Base-by-base conservation (phyloP, 345 rosid species). In the Linum tenue region DNA sequence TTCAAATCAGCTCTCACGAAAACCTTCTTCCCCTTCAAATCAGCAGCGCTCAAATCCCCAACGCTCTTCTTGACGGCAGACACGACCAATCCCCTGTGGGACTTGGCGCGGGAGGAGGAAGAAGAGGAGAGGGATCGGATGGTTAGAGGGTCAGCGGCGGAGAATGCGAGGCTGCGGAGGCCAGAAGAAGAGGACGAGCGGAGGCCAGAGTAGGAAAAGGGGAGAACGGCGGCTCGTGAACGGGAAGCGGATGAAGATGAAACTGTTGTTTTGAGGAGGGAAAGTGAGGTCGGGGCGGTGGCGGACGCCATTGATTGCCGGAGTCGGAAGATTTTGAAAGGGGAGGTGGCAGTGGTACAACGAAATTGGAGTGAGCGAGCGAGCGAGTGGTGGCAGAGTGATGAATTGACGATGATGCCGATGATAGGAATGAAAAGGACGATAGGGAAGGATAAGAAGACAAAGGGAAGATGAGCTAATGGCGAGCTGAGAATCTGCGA, bases 1-100 rank as follows among this genome's bases (percentile, higher is more conserved):
- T 94, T 90, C 63, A 94, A 81, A 67, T 94, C 97, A 68, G 85
- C 99, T 68, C 99, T 83, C 63, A 94, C 97, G 69, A 90, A 87
- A 64, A 90, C 99, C 50, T 77, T 90, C 87, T 94, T 94, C 75
- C 96, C 99, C 64, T 94, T 90, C 85, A 94, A 80, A 69, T 87
- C 99, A 3, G 92, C 78, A 8, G 64, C 85, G 4, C 73, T 76
- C 84, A 94, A 74, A 8, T 86, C 89, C 48, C 91, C 95, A 6
- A 94, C 95, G 74, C 97, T 94, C 88, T 85, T 94, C 92, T 94
- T 94, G 7, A 91, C 90, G 85, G 83, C 86, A 37, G 60, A 31
- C 5, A 37, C 60, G 37, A 57, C 60, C 7, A 15, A 12, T 11
- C 60, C 11, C 60, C 60, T 37, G 14, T 17, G 8, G 2, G 60